Conservation (phyloP, 2,329 filamentous ascomycete species). For the Lachnellula willkommii region DNA sequence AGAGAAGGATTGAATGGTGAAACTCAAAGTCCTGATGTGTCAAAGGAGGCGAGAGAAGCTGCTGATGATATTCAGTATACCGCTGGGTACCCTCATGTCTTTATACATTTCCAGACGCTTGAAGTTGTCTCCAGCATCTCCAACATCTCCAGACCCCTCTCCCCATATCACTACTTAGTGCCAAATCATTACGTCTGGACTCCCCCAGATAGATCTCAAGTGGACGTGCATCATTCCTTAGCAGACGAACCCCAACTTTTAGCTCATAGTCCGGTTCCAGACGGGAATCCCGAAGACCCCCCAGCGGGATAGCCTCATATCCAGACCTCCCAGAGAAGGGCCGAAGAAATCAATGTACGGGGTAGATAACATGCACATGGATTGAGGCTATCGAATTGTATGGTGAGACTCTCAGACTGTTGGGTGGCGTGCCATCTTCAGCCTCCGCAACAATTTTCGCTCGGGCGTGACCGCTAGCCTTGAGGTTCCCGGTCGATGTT, state of each 20-base stretch:
- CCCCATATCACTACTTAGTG: neutral
- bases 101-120: slow-evolving; percentile 8
- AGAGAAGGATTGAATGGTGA: neutral
- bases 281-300: neutral
- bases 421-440: neutral
- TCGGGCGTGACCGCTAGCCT: neutral
- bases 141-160: slow-evolving; percentile 4
- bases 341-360: slow-evolving; percentile 4
- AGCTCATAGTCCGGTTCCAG: slow-evolving; percentile 1
- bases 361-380: too few species aligned
- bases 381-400: neutral
- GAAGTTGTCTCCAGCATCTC: slow-evolving; percentile 8
- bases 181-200: neutral
- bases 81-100: slow-evolving; percentile 8
- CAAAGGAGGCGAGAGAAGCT: slow-evolving; percentile 2
- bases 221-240: neutral
- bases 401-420: too few species aligned
- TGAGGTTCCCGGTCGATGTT: too few species aligned
- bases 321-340: neutral
- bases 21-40: slow-evolving; percentile 2
- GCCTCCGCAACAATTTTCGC: slow-evolving; percentile 6
- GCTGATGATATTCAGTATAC: slow-evolving; percentile 11
- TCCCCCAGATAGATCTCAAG: neutral
- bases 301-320: neutral
- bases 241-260: neutral